Conservation (phyloP, 352 stramenopile species). For the Phytophthora syringae region DNA sequence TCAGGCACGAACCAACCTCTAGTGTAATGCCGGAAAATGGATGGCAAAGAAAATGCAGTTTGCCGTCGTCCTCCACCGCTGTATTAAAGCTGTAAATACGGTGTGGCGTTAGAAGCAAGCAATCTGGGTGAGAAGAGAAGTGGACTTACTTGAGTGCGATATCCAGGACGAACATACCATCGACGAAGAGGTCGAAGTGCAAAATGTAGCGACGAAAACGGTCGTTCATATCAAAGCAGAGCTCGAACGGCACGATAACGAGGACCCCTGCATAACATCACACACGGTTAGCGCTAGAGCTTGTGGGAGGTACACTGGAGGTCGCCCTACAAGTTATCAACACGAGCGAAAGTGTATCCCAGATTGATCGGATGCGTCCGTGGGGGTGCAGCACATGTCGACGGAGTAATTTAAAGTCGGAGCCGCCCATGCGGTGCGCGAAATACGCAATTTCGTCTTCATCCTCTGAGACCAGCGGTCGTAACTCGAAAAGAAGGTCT, state of each 20-base stretch:
- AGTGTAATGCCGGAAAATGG: conserved; percentile 63
- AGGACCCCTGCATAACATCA: conserved; percentile 53
- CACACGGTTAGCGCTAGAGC: background rate
- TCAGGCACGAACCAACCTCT: conserved; percentile 65
- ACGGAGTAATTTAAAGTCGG: conserved; percentile 57
- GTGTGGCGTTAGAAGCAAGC: background rate
- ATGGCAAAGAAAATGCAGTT: conserved; percentile 62
- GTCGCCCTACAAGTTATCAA: conserved; percentile 64
- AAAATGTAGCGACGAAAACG: conserved; percentile 45
- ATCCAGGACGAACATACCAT: conserved; percentile 68
- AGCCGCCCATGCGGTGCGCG: conserved; percentile 45
- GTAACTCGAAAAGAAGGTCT: conserved; percentile 16
- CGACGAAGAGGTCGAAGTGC: conserved; percentile 66
- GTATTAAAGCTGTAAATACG: conserved; percentile 72
- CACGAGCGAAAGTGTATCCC: conserved; percentile 62
- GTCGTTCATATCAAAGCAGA: conserved; percentile 57
- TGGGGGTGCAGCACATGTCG: conserved; percentile 72
- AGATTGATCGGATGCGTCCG: conserved; percentile 55
- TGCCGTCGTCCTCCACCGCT: conserved; percentile 73
- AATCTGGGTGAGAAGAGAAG: background rate
- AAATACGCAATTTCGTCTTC: conserved; percentile 79
- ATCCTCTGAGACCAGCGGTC: conserved; percentile 37
- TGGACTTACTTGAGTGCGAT: conserved; percentile 72
- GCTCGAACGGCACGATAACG: conserved; percentile 70
- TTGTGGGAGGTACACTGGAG: background rate